A percentile compares a stretch with the other conserved stretches of the same genome.
Evolutionary conservation across 2,329 filamentous ascomycete genomes (phyloP).

Genomic region (Colletotrichum brevisporum): DNA sequence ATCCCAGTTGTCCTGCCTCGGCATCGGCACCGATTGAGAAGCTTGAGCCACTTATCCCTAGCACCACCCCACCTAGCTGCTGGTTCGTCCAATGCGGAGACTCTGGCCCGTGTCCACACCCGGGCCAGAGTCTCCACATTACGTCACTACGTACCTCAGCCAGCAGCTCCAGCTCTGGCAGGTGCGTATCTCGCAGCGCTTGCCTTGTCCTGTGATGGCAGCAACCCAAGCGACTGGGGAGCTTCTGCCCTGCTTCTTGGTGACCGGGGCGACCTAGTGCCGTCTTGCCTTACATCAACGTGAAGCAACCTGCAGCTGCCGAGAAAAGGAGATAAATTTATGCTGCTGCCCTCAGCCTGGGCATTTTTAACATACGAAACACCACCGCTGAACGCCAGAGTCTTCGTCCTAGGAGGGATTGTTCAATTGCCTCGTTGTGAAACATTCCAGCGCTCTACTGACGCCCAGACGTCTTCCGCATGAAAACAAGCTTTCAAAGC

Average conservation of each 20-base stretch:
- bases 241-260: slow-evolving; percentile 14
- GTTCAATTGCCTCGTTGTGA: neutral
- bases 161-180: slow-evolving; percentile 29
- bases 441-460: neutral
- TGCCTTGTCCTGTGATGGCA: slow-evolving; percentile 1
- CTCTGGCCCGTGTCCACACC: slow-evolving; percentile 25
- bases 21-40: neutral
- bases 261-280: neutral
- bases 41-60: slow-evolving; percentile 11
- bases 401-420: neutral
- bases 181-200: slow-evolving; percentile 13
- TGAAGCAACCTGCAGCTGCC: slow-evolving; percentile 17
- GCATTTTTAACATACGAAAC: neutral
- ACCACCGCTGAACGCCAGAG: neutral
- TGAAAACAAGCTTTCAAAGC: neutral
- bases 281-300: slow-evolving; percentile 33
- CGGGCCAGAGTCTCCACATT: slow-evolving; percentile 28
- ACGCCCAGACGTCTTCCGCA: too few species aligned
- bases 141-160: slow-evolving; percentile 25
- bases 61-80: neutral
- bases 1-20: too few species aligned
- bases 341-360: neutral
- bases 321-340: slow-evolving; percentile 6
- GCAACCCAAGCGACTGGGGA: neutral
- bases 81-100: slow-evolving; percentile 34